These are phyloP conservation scores for Voacanga thouarsii DNA, from an alignment of 257 asterid genomes.

Conservation along the genomic window DNA sequence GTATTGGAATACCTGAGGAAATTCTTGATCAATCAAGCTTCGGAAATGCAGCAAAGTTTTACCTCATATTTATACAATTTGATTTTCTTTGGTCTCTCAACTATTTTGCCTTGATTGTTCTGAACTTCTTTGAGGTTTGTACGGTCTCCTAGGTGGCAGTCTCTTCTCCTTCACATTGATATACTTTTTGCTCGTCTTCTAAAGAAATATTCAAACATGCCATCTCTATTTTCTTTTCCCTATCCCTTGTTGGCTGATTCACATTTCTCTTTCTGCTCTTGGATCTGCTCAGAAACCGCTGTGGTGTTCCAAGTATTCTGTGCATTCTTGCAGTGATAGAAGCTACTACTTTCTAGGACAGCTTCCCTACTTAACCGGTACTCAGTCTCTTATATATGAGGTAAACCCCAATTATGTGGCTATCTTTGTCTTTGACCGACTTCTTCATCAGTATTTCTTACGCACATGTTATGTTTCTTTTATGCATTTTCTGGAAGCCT, in stretches of 20 bases:
- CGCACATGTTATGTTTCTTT: neutral
- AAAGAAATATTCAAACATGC: neutral
- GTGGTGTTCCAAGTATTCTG: constrained; percentile 70
- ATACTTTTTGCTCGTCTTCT: neutral
- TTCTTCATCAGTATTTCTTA: neutral
- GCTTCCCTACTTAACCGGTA: constrained; percentile 73
- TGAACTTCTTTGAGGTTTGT: constrained; percentile 58
- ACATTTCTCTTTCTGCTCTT: constrained; percentile 20
- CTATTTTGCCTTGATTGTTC: constrained; percentile 71
- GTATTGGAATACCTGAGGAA: constrained; percentile 95
- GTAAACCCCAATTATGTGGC: constrained; percentile 33
- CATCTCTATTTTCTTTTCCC: constrained; percentile 14
- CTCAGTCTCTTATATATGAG: constrained; percentile 81
- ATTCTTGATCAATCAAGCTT: constrained; percentile 80
- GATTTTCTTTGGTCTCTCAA: constrained; percentile 88
- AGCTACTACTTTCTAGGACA: constrained; percentile 82
- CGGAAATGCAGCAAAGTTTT: constrained; percentile 56
- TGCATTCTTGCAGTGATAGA: constrained; percentile 58
- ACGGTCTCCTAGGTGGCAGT: neutral
- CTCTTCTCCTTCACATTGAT: neutral
- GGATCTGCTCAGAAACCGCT: constrained; percentile 78
- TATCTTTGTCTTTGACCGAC: neutral
- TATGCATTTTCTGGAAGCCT: neutral
- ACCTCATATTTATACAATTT: constrained; percentile 69
- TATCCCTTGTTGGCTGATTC: constrained; percentile 13